phyloP scores from a whole-genome alignment of 176 grass and related monocot species.

The Pharus latifolius region DNA sequence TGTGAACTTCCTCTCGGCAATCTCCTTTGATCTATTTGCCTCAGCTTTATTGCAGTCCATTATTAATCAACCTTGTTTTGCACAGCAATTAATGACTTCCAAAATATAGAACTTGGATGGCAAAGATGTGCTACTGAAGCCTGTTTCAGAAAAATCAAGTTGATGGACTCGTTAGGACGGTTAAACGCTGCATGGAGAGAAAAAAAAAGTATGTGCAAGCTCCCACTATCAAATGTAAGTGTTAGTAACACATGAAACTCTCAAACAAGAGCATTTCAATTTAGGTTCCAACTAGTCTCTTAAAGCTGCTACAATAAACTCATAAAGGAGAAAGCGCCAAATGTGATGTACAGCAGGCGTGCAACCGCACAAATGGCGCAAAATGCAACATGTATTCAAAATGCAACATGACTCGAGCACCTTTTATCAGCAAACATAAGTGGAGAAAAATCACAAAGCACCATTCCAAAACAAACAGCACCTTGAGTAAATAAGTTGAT shows the following conservation, averaged over 20 bases:
- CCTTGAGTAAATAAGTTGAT: not conserved
- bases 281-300: too few relatives aligned
- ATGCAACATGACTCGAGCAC: too few relatives aligned
- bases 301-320: not conserved
- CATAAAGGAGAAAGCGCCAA: not conserved
- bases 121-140: too few relatives aligned
- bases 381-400: not conserved
- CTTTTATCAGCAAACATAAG: not conserved
- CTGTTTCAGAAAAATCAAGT: too few relatives aligned
- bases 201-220: too few relatives aligned
- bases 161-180: too few relatives aligned
- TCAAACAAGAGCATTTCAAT: too few relatives aligned
- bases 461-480: not conserved
- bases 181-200: too few relatives aligned
- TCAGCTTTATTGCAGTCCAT: conserved; percentile 70
- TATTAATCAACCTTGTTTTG: conserved; percentile 9
- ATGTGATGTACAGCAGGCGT: not conserved
- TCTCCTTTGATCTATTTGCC: conserved; percentile 34
- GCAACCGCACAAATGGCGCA: not conserved
- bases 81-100: not conserved
- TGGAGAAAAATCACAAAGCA: not conserved
- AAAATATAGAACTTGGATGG: not conserved
- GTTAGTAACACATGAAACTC: too few relatives aligned
- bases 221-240: too few relatives aligned
- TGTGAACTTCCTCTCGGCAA: conserved; percentile 58